Conservation (phyloP, 2,329 filamentous ascomycete genomes). For the Rutstroemia sp. region DNA sequence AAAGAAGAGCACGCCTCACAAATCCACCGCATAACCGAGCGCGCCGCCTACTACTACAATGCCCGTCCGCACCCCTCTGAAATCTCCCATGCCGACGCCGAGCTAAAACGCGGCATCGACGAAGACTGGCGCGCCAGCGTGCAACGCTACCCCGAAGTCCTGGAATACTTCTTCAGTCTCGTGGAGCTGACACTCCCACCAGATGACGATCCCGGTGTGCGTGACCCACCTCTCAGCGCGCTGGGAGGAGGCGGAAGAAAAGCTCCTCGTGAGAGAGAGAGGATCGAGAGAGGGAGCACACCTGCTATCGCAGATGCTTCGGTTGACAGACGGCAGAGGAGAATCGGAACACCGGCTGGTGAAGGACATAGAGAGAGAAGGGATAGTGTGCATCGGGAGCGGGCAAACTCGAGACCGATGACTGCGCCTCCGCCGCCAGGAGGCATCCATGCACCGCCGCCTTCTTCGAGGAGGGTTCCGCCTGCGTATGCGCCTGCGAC, state of each 20-base stretch:
- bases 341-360: constrained; percentile 9
- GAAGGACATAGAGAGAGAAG: constrained; percentile 8
- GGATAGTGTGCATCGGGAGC: constrained; percentile 10
- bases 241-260: constrained; percentile 24
- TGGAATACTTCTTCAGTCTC: constrained; percentile 71
- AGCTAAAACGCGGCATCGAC: constrained; percentile 66
- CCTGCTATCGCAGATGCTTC: constrained; percentile 10
- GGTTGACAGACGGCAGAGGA: constrained; percentile 9
- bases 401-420: constrained; percentile 9
- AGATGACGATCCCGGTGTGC: constrained; percentile 52
- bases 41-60: constrained; percentile 51
- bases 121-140: constrained; percentile 73
- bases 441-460: constrained; percentile 4
- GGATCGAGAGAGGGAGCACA: constrained; percentile 14
- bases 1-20: constrained; percentile 49
- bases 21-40: constrained; percentile 47
- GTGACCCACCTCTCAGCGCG: constrained; percentile 50
- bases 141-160: constrained; percentile 70
- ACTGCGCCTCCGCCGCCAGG: constrained; percentile 11
- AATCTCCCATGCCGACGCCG: constrained; percentile 55
- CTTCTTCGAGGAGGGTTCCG: constrained; percentile 1
- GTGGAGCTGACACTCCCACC: constrained; percentile 58
- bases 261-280: constrained; percentile 16
- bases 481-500: constrained; percentile 9
- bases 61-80: constrained; percentile 52